A percentile compares a stretch with the other conserved stretches of the same genome.
Conservation (phyloP, 2,329 filamentous ascomycete genomes). For the Diaporthe vexans region DNA sequence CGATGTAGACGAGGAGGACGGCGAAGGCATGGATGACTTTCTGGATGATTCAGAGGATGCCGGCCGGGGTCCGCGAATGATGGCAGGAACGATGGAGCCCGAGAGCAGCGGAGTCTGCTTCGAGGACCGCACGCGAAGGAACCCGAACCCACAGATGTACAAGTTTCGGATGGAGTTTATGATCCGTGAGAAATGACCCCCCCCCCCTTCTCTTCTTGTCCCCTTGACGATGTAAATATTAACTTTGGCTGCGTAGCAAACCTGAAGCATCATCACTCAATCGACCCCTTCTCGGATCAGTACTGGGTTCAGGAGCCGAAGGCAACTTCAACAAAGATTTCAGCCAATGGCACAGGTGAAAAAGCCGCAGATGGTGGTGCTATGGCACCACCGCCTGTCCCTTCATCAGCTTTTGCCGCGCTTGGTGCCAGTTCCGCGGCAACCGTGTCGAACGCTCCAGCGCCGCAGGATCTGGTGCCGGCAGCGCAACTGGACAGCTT, state of each 20-base stretch:
- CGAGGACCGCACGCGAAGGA: slow-evolving; percentile 71
- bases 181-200: slow-evolving; percentile 65
- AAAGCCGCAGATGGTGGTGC: slow-evolving; percentile 49
- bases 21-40: slow-evolving; percentile 90
- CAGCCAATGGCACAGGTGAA: slow-evolving; percentile 50
- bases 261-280: slow-evolving; percentile 66
- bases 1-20: slow-evolving; percentile 79
- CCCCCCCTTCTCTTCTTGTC: slow-evolving; percentile 35
- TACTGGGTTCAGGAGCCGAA: slow-evolving; percentile 77
- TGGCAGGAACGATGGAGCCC: slow-evolving; percentile 80
- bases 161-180: slow-evolving; percentile 83
- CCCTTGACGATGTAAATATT: slow-evolving; percentile 1
- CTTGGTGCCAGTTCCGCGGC: slow-evolving; percentile 27
- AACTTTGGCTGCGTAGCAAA: slow-evolving; percentile 52
- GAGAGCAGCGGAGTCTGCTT: slow-evolving; percentile 87
- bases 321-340: slow-evolving; percentile 47
- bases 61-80: slow-evolving; percentile 68
- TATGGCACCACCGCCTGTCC: slow-evolving; percentile 44
- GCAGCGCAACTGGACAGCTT: slow-evolving; percentile 74
- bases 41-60: slow-evolving; percentile 87
- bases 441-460: slow-evolving; percentile 20
- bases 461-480: slow-evolving; percentile 61
- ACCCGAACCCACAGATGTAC: slow-evolving; percentile 63
- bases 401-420: slow-evolving; percentile 44
- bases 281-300: slow-evolving; percentile 85